Conservation (phyloP, 1,139 yeast genomes). For the Suhomyces atakaporum region DNA sequence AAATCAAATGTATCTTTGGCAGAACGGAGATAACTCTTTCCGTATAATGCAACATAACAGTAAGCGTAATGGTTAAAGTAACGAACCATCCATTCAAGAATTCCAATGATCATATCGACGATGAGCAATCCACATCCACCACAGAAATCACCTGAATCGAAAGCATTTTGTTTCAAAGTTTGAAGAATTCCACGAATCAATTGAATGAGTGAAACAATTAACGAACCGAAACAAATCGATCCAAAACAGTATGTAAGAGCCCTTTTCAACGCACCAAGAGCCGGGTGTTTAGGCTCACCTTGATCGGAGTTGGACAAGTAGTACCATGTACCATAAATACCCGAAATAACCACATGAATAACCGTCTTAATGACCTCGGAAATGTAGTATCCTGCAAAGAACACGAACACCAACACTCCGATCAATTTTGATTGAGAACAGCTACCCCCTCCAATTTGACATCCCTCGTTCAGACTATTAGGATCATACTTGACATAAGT, state of each 20-base stretch:
- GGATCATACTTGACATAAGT: slow-evolving; percentile 72
- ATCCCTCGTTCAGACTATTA: slow-evolving; percentile 36
- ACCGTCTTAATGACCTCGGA: slow-evolving; percentile 82
- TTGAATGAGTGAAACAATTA: slow-evolving; percentile 77
- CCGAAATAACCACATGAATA: slow-evolving; percentile 83
- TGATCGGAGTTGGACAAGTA: slow-evolving; percentile 74
- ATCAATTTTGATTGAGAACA: slow-evolving; percentile 69
- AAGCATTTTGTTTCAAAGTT: slow-evolving; percentile 53
- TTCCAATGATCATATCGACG: slow-evolving; percentile 60
- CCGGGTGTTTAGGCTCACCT: slow-evolving; percentile 81
- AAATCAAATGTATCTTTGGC: slow-evolving; percentile 85
- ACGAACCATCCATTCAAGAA: slow-evolving; percentile 76
- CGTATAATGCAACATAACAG: slow-evolving; percentile 84
- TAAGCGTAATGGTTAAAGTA: slow-evolving; percentile 93
- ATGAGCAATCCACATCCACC: slow-evolving; percentile 57
- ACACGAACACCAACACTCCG: slow-evolving; percentile 67
- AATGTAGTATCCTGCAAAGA: slow-evolving; percentile 84
- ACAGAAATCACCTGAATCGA: slow-evolving; percentile 55
- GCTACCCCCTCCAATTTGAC: slow-evolving; percentile 56
- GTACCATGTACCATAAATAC: slow-evolving; percentile 91
- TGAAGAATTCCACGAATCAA: slow-evolving; percentile 53
- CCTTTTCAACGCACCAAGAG: slow-evolving; percentile 77
- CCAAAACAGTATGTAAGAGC: slow-evolving; percentile 89
- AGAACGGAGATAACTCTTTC: slow-evolving; percentile 70
- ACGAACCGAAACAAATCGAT: slow-evolving; percentile 84